phyloP scores from a whole-genome alignment of 345 rosid species.

The Atalantia buxifolia region DNA sequence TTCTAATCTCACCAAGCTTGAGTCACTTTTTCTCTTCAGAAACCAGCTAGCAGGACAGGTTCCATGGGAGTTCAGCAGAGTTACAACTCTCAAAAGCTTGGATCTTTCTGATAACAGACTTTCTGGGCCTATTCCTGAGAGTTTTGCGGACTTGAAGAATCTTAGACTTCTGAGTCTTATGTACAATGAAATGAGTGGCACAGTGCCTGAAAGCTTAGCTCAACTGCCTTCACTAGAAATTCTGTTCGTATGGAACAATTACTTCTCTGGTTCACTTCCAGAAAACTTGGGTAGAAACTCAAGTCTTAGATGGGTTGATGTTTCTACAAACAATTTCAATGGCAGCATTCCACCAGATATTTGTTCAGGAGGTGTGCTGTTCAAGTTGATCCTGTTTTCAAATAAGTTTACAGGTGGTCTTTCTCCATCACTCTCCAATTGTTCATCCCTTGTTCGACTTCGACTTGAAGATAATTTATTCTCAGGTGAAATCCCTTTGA shows the following conservation, averaged over 20 bases:
- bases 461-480: conserved; percentile 84
- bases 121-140: conserved; percentile 75
- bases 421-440: conserved; percentile 62
- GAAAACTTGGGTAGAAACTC: conserved; percentile 64
- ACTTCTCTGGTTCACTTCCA: conserved; percentile 82
- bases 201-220: conserved; percentile 64
- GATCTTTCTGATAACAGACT: conserved; percentile 83
- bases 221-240: conserved; percentile 79
- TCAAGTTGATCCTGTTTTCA: conserved; percentile 77
- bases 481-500: conserved; percentile 72
- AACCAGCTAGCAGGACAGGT: conserved; percentile 64
- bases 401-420: conserved; percentile 65
- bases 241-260: conserved; percentile 82
- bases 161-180: conserved; percentile 72
- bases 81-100: conserved; percentile 56
- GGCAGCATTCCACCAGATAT: conserved; percentile 78
- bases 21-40: conserved; percentile 78
- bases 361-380: conserved; percentile 66
- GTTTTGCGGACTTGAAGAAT: conserved; percentile 69
- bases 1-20: conserved; percentile 77
- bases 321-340: conserved; percentile 70
- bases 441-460: conserved; percentile 79
- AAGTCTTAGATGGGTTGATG: conserved; percentile 84
- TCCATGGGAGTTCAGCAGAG: conserved; percentile 66
- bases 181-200: conserved; percentile 86